phyloP scores from a whole-genome alignment of 129 eudicot genomes.

The Chrysanthemum makinoi region DNA sequence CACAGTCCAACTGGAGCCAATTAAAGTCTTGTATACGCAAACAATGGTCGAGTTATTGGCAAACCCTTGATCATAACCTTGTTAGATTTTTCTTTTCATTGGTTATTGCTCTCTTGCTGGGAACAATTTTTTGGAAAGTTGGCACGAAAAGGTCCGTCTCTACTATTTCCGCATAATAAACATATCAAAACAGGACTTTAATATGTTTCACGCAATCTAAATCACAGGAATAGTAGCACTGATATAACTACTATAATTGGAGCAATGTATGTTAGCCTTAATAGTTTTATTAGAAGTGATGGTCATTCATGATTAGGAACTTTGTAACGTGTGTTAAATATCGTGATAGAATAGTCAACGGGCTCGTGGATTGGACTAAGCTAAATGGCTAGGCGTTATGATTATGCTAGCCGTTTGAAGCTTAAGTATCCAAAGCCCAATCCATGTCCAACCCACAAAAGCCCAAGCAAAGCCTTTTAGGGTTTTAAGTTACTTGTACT shows the following conservation, averaged over 20 bases:
- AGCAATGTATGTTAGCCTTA: no score
- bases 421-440: no score
- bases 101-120: conserved; percentile 66
- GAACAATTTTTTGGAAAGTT: conserved; percentile 79
- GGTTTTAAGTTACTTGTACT: no score
- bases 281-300: no score
- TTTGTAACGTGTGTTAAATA: no score
- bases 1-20: conserved; percentile 77
- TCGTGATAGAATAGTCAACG: no score
- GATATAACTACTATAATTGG: conserved; percentile 65
- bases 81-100: conserved; percentile 67
- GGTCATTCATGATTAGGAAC: no score
- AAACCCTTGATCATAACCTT: conserved; percentile 82
- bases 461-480: no score
- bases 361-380: no score
- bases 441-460: no score
- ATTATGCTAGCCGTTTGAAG: no score
- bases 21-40: conserved; percentile 75
- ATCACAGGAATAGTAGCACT: conserved; percentile 39
- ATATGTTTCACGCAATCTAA: background rate
- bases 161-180: background rate
- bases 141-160: conserved; percentile 58
- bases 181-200: background rate
- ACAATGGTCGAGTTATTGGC: conserved; percentile 90
- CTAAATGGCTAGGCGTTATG: no score